Percentiles rank a stretch among this genome's conserved stretches.
These are phyloP conservation scores for Thermomyces lanuginosus DNA, from an alignment of 2,329 filamentous ascomycete genomes.

Conservation along the genomic window DNA sequence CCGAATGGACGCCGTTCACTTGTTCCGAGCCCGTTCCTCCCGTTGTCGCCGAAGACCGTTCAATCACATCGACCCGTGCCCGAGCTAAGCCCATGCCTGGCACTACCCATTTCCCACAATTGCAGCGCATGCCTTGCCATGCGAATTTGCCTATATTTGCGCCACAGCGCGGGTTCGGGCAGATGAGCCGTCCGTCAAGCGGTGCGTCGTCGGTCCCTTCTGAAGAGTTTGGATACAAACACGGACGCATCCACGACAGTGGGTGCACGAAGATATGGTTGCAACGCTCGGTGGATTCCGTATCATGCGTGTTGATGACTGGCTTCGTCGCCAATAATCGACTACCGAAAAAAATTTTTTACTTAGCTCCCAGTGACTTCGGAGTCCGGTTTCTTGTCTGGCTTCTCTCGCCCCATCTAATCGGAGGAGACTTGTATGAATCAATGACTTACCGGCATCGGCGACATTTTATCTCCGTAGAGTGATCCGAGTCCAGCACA, in stretches of 20 bases:
- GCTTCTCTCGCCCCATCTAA: constrained; percentile 1
- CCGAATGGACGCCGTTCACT: constrained; percentile 11
- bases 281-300: constrained; percentile 34
- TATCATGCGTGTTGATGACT: constrained; percentile 51
- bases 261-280: constrained; percentile 85
- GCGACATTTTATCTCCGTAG: constrained; percentile 62
- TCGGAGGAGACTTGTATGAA: constrained; percentile 4
- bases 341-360: too few relatives aligned
- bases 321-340: constrained; percentile 45
- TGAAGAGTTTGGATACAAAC: constrained; percentile 36
- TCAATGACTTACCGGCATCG: constrained; percentile 57
- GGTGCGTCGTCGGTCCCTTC: constrained; percentile 46
- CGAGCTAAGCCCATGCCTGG: constrained; percentile 77
- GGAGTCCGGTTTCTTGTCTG: background rate
- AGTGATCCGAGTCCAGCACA: constrained; percentile 10
- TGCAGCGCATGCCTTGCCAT: constrained; percentile 91
- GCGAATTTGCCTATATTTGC: constrained; percentile 82
- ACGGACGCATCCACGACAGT: constrained; percentile 81
- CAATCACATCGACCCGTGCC: constrained; percentile 63
- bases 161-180: constrained; percentile 61
- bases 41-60: too few relatives aligned
- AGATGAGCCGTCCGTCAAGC: constrained; percentile 69
- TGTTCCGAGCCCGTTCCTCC: constrained; percentile 8
- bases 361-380: constrained; percentile 2
- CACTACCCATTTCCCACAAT: constrained; percentile 76